Conservation (phyloP, 2,329 filamentous ascomycete species). For the Paecilomyces sp. region DNA sequence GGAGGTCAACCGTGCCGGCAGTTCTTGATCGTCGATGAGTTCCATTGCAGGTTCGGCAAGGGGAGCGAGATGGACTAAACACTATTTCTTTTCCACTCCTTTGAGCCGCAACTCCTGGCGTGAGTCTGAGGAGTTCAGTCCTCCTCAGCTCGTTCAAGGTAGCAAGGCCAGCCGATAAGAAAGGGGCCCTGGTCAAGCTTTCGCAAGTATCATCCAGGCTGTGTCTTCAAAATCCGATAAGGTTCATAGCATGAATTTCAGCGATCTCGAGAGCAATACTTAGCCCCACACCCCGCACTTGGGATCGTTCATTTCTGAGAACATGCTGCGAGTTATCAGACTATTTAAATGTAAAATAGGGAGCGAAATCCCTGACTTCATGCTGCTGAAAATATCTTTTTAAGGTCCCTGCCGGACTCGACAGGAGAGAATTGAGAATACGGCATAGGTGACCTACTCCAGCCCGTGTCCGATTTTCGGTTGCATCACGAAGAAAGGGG, state of each 20-base stretch:
- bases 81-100: background rate
- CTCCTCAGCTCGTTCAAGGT: background rate
- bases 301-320: background rate
- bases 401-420: background rate
- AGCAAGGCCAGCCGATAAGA: background rate
- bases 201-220: background rate
- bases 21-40: background rate
- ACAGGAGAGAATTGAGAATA: background rate
- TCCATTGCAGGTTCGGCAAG: background rate
- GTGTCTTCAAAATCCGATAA: background rate
- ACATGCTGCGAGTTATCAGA: background rate
- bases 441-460: background rate
- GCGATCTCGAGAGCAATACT: background rate
- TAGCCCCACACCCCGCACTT: constrained; percentile 6
- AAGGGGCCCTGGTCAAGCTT: background rate
- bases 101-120: background rate
- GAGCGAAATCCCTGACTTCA: background rate
- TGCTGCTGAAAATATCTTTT: background rate
- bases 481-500: background rate
- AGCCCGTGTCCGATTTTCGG: background rate
- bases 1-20: background rate
- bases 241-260: background rate
- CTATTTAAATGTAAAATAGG: background rate
- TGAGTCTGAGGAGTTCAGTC: background rate
- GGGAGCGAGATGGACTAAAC: background rate